Evolutionary conservation across 805 yeast species (phyloP), one percentile per base, ranked within the genome.

Genomic region (Candida koratica): DNA sequence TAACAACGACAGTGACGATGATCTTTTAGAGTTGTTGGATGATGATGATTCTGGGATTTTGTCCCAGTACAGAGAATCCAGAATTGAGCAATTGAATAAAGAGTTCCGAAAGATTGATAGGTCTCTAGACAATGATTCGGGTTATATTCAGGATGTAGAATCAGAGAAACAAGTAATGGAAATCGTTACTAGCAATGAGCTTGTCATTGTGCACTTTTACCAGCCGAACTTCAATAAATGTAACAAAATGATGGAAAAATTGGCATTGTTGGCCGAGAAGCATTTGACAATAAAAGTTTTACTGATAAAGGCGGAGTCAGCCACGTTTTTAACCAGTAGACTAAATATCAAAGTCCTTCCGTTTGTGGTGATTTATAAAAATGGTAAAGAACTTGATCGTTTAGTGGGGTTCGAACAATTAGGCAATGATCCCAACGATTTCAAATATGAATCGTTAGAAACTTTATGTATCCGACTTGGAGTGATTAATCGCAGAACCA

Each of bases 261-360:
- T 59, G 48, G 6, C 48, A 27, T 47, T 55, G 13, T 49, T 85
- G 6, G 77, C 90, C 1, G 68, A 67, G 39, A 75, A 71, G 43
- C 84, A 85, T 56, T 50, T 81, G 31, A 60, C 64, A 2, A 64
- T 84, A 1, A 67, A 64, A 38, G 75, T 82, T 40, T 55, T 71
- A 14, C 66, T 72, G 30, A 70, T 83, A 4, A 64, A 71, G 37
- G 95, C 84, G 0, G 72, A 66, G 23, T 60, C 71, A 25, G 83
- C 89, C 1, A 88, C 94, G 3, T 86, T 86, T 50, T 60, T 87
- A 29, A 86, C 78, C 4, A 60, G 76, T 2, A 78, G 76, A 50
- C 66, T 87, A 25, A 61, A 66, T 3, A 68, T 87, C 33, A 75
- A 81, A 51, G 78, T 81, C 8, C 63, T 86, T 4, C 96, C 96